phyloP scores from a whole-genome alignment of 1,139 yeast species.

The Taphrina flavorubra region DNA sequence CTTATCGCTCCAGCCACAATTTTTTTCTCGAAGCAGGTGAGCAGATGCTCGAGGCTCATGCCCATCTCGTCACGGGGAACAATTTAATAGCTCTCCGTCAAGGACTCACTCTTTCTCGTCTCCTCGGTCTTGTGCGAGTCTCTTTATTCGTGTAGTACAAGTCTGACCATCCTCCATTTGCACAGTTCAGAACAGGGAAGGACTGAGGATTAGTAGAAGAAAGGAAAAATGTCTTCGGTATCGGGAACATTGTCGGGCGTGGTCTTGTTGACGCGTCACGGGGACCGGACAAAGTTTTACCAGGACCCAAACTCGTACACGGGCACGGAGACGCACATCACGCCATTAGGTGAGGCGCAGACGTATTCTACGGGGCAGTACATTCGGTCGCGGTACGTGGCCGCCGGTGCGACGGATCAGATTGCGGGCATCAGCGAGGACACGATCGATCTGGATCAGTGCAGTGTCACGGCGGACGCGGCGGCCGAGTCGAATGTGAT shows the following conservation, averaged over 20 bases:
- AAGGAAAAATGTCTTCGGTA: not conserved
- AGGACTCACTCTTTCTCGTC: not conserved
- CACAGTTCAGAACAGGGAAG: no score
- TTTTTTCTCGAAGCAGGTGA: not conserved
- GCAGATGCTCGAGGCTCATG: no score
- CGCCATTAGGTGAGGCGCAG: conserved; percentile 35
- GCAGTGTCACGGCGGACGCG: conserved; percentile 32
- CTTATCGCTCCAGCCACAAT: conserved; percentile 9
- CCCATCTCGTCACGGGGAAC: conserved; percentile 2
- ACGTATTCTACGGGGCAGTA: conserved; percentile 31
- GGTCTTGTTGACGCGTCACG: conserved; percentile 48
- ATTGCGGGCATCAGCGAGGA: conserved; percentile 36
- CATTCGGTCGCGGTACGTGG: conserved; percentile 33
- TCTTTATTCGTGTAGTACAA: not conserved
- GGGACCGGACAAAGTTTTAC: conserved; percentile 38
- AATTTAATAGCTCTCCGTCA: no score
- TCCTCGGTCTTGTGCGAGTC: conserved; percentile 1
- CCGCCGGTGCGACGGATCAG: conserved; percentile 5
- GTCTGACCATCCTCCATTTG: not conserved
- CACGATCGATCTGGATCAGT: conserved; percentile 27
- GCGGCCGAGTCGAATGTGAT: conserved; percentile 37
- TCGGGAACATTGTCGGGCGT: conserved; percentile 28
- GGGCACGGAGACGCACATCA: conserved; percentile 33
- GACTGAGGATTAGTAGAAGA: no score
- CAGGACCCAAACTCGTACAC: conserved; percentile 31